Percentiles rank a stretch among this genome's conserved stretches.
Conservation (phyloP, 2,329 filamentous ascomycete genomes). For the Fusarium haematococcum region DNA sequence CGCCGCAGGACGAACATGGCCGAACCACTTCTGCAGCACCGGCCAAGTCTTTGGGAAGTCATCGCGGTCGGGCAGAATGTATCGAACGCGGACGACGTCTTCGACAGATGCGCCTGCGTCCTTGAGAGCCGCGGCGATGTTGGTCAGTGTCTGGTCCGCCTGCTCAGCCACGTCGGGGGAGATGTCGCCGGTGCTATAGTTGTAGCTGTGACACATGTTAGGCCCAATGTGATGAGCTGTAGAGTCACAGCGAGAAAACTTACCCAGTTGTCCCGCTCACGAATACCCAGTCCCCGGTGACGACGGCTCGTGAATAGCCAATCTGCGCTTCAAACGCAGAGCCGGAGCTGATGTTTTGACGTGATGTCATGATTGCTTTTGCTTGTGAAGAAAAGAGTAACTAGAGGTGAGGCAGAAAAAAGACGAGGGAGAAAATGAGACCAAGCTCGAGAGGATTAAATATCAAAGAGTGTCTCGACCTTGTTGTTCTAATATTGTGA, state of each 20-base stretch:
- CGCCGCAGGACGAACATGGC: slow-evolving; percentile 62
- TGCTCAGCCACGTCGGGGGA: slow-evolving; percentile 60
- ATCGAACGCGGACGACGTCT: slow-evolving; percentile 64
- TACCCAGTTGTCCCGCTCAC: slow-evolving; percentile 68
- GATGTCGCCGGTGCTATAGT: slow-evolving; percentile 61
- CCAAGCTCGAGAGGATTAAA: background rate
- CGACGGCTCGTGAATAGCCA: slow-evolving; percentile 66
- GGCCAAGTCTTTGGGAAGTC: slow-evolving; percentile 64
- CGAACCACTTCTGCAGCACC: slow-evolving; percentile 62
- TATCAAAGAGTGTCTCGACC: background rate
- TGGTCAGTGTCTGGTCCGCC: slow-evolving; percentile 61
- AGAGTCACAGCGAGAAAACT: background rate
- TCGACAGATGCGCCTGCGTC: slow-evolving; percentile 56
- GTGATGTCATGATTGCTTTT: slow-evolving; percentile 44
- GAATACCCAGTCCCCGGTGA: slow-evolving; percentile 62
- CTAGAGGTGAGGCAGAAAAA: background rate
- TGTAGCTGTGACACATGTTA: slow-evolving; percentile 54
- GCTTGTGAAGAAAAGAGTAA: background rate
- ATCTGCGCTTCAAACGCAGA: slow-evolving; percentile 65
- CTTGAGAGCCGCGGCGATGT: slow-evolving; percentile 59
- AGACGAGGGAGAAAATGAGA: background rate
- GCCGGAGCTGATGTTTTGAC: slow-evolving; percentile 59
- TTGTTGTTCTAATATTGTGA: background rate
- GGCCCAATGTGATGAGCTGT: background rate
- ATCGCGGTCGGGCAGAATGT: slow-evolving; percentile 61